Evolutionary conservation across 331 rosid species (phyloP).

Genomic region (Cydonia oblonga): DNA sequence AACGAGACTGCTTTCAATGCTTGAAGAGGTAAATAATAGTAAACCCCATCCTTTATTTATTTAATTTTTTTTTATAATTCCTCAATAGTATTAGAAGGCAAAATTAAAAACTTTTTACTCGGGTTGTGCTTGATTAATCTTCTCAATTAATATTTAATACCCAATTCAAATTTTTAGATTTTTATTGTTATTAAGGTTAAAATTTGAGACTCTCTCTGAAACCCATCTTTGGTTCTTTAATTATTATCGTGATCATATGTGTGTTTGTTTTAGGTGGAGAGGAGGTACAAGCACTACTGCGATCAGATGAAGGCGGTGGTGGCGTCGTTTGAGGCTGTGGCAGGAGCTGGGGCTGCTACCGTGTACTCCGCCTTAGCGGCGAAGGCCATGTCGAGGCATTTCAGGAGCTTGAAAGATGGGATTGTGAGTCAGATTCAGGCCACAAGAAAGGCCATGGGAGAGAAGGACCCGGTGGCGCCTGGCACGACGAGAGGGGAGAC

Average conservation of each 20-base stretch:
- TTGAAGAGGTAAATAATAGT: constrained; percentile 75
- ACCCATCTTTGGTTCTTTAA: background rate
- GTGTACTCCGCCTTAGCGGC: constrained; percentile 79
- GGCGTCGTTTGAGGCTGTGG: constrained; percentile 62
- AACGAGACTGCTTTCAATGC: constrained; percentile 70
- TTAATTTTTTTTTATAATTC: background rate
- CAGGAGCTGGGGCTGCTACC: constrained; percentile 58
- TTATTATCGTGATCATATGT: background rate
- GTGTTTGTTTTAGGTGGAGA: constrained; percentile 50
- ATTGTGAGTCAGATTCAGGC: constrained; percentile 48
- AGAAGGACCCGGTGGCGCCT: constrained; percentile 56
- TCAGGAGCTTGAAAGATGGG: constrained; percentile 73
- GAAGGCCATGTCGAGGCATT: constrained; percentile 80
- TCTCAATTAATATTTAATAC: constrained; percentile 41
- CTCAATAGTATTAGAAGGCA: background rate
- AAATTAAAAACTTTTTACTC: background rate
- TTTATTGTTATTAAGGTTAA: too few relatives aligned
- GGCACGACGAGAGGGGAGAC: constrained; percentile 80
- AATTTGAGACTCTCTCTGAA: too few relatives aligned
- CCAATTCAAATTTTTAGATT: background rate
- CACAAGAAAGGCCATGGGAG: constrained; percentile 69
- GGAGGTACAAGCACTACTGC: constrained; percentile 75
- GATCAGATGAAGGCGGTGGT: constrained; percentile 84
- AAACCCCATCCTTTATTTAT: background rate
- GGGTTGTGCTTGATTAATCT: background rate